Evolutionary conservation across 192 early-diverging fungal species (phyloP).

Genomic region (Helicostylum pulchrum): DNA sequence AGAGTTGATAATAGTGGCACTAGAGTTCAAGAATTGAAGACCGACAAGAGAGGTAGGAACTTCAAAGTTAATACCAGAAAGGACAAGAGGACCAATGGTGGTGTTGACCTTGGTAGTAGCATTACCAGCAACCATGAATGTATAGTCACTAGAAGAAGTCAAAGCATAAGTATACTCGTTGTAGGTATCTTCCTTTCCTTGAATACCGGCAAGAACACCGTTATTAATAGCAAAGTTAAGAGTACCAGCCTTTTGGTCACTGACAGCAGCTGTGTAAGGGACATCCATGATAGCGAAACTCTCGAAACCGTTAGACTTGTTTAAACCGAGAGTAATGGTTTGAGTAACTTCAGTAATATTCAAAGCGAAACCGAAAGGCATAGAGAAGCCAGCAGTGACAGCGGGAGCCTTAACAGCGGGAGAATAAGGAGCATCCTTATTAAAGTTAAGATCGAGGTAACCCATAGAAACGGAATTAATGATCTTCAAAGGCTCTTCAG

Average conservation of each 20-base stretch:
- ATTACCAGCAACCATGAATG: slow-evolving; percentile 44
- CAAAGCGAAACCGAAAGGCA: slow-evolving; percentile 62
- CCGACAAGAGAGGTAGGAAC: slow-evolving; percentile 47
- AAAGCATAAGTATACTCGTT: slow-evolving; percentile 49
- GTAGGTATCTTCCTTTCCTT: slow-evolving; percentile 45
- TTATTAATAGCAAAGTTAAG: slow-evolving; percentile 48
- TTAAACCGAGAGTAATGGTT: slow-evolving; percentile 42
- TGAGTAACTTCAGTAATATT: slow-evolving; percentile 53
- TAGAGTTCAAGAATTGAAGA: slow-evolving; percentile 52
- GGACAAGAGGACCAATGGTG: slow-evolving; percentile 51
- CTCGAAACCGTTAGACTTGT: slow-evolving; percentile 33
- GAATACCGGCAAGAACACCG: slow-evolving; percentile 41
- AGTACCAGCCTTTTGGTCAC: slow-evolving; percentile 38
- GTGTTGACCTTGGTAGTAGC: slow-evolving; percentile 51
- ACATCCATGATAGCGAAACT: slow-evolving; percentile 28
- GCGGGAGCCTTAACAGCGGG: slow-evolving; percentile 43
- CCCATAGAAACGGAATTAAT: slow-evolving; percentile 51
- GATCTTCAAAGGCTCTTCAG: slow-evolving; percentile 40
- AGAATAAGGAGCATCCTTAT: slow-evolving; percentile 39
- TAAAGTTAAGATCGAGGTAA: slow-evolving; percentile 53
- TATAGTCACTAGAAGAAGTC: slow-evolving; percentile 36
- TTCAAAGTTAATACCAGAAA: slow-evolving; percentile 53
- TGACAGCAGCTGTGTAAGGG: slow-evolving; percentile 36
- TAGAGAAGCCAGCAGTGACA: slow-evolving; percentile 45
- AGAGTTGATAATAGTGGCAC: slow-evolving; percentile 46